Base-by-base conservation (phyloP, 139 green algal species). In the Micromonas commoda region DNA sequence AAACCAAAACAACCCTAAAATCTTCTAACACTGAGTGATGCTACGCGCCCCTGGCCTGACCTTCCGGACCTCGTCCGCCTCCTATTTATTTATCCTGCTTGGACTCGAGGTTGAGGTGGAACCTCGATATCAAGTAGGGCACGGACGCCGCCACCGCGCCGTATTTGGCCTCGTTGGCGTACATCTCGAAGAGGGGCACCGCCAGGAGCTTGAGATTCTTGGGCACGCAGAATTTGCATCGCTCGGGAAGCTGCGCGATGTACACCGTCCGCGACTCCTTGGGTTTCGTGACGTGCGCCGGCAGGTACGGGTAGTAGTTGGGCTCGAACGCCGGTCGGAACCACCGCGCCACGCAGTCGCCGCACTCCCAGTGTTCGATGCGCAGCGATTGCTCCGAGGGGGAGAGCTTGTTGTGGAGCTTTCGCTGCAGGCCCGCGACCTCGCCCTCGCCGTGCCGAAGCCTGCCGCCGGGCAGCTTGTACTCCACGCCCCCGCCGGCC, bases 131-230 rank as follows among this genome's bases (percentile, higher is more conserved):
- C 60, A 96, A 83, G n/a, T 86, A 65, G n/a, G 93, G 93, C 21
- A 97, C 63, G 32, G 86, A 77, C 2, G 92, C 77, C 28, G 97
- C 92, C 34, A 96, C 82, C 3, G 91, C 85, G 1, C 93, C 93
- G 79, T 92, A 97, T 9, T 89, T 63, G 31, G 33, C 24, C 23
- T 64, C 66, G 78, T 98, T 96, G 72, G 96, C 93, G 77, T 98
- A 97, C 29, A 98, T 85, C 82, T 98, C 94, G 70, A 97, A 97
- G 6, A 98, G 80, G 9, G 94, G 94, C 31, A 98, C 94, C 0
- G 94, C 94, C 29, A 97, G 71, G 35, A 98, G 85, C 78, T 92
- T 93, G 71, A 92, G 82, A 82, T 98, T 97, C 37, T 91, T 91
- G 2, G 94, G 94, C 80, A 96, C 94, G 80, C 91, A 87, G 79